A percentile compares a stretch with the other conserved stretches of the same genome.
Evolutionary conservation across 208 protist species (phyloP).

Genomic region (Borovskyia barvae): DNA sequence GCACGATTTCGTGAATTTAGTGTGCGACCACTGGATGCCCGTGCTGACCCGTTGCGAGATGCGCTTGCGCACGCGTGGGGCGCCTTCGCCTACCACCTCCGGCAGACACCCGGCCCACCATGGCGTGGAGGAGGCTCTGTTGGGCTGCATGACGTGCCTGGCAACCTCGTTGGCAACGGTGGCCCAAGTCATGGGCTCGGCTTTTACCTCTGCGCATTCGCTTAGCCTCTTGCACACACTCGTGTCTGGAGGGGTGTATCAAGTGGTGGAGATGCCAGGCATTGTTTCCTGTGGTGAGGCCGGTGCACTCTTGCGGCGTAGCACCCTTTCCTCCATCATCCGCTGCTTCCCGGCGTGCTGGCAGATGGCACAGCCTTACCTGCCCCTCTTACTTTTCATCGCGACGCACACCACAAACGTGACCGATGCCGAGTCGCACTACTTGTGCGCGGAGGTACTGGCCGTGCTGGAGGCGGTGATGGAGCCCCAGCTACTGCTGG

Average conservation of each 20-base stretch:
- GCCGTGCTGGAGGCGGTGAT: slow-evolving; percentile 83
- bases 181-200: slow-evolving; percentile 67
- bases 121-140: slow-evolving; percentile 19
- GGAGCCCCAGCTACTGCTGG: slow-evolving; percentile 82
- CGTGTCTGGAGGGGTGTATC: slow-evolving; percentile 46
- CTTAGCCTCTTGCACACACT: slow-evolving; percentile 49
- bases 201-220: slow-evolving; percentile 56
- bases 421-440: slow-evolving; percentile 74
- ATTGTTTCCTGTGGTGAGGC: slow-evolving; percentile 35
- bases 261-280: slow-evolving; percentile 51
- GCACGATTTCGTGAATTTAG: slow-evolving; percentile 45
- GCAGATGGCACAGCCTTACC: slow-evolving; percentile 82
- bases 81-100: background rate
- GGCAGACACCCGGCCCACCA: background rate
- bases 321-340: slow-evolving; percentile 53
- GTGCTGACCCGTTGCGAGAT: slow-evolving; percentile 34
- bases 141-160: slow-evolving; percentile 34
- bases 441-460: slow-evolving; percentile 71
- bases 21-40: slow-evolving; percentile 51
- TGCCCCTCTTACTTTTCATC: slow-evolving; percentile 55
- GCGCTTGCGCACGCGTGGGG: slow-evolving; percentile 22
- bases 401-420: slow-evolving; percentile 40
- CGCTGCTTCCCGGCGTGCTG: slow-evolving; percentile 78
- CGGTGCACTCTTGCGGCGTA: slow-evolving; percentile 69
- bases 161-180: slow-evolving; percentile 55